Conservation (phyloP, 2,329 filamentous ascomycete genomes). For the Fusarium sp. region DNA sequence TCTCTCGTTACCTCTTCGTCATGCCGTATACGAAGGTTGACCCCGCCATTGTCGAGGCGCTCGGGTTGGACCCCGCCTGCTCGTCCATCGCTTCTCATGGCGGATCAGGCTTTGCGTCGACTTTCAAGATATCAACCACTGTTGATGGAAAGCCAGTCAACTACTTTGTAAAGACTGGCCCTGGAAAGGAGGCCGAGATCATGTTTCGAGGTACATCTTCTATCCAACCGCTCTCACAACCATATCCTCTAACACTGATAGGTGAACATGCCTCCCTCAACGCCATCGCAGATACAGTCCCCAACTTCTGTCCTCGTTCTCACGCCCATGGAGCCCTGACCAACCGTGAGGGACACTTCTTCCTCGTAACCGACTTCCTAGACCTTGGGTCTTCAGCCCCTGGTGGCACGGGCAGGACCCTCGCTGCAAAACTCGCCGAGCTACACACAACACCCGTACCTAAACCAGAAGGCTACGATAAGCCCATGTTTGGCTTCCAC, state of each 20-base stretch:
- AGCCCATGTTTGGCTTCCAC: constrained; percentile 83
- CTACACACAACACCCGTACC: constrained; percentile 83
- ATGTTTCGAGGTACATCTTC: constrained; percentile 76
- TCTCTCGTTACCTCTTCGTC: neutral
- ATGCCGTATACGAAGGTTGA: constrained; percentile 33
- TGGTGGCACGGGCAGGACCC: constrained; percentile 62
- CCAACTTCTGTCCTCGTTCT: constrained; percentile 80
- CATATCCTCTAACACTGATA: constrained; percentile 42
- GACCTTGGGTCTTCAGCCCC: constrained; percentile 65
- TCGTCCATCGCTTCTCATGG: constrained; percentile 71
- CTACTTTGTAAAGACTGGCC: constrained; percentile 81
- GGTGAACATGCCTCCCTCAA: constrained; percentile 89
- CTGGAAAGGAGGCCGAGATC: constrained; percentile 66
- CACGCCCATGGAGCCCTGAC: constrained; percentile 76
- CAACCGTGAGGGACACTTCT: constrained; percentile 63
- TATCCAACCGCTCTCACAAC: constrained; percentile 22
- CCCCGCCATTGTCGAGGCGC: constrained; percentile 50
- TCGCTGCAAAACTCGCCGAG: constrained; percentile 82
- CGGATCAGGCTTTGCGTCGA: constrained; percentile 76
- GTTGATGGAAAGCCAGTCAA: constrained; percentile 61
- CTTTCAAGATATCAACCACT: constrained; percentile 66
- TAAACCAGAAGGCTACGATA: constrained; percentile 66
- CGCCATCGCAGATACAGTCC: constrained; percentile 78
- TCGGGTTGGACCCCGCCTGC: constrained; percentile 69
- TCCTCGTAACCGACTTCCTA: constrained; percentile 84